These are phyloP conservation scores for Stephanodiscus minutulus DNA, from an alignment of 108 stramenopile species.

Conservation along the genomic window DNA sequence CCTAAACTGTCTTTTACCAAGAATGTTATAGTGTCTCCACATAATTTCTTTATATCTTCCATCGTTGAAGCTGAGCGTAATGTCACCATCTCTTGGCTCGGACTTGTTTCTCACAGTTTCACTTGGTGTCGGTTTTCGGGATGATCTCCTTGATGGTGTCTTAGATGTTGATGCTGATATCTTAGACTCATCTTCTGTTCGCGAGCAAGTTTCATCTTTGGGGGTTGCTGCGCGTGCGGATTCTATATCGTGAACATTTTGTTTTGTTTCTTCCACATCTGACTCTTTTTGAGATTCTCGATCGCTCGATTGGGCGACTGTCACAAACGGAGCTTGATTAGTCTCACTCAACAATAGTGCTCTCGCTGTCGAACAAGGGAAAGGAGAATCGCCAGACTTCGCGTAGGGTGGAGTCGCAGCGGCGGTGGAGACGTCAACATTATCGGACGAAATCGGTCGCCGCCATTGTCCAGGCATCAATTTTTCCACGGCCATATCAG, in stretches of 20 bases:
- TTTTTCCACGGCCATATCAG: neutral
- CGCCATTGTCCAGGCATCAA: neutral
- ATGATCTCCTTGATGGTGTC: neutral
- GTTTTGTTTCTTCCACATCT: neutral
- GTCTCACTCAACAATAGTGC: neutral
- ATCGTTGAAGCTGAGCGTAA: constrained; percentile 23
- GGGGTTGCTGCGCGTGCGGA: neutral
- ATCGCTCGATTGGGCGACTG: neutral
- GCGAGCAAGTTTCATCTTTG: neutral
- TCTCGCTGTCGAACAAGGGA: neutral
- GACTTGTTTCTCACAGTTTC: neutral
- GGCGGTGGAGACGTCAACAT: neutral
- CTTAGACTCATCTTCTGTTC: neutral
- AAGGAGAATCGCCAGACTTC: neutral
- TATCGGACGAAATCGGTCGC: neutral
- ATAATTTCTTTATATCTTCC: constrained; percentile 27
- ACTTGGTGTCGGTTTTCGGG: neutral
- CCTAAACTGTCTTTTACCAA: constrained; percentile 14
- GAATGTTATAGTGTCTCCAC: constrained; percentile 20
- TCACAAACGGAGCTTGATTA: neutral
- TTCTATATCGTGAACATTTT: neutral
- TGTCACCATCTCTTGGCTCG: neutral
- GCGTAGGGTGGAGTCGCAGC: neutral
- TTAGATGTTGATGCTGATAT: neutral
- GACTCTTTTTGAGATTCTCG: neutral